These are phyloP conservation scores for Schizosaccharomyces japonicus DNA, from an alignment of 805 yeast species.

Conservation along the genomic window DNA sequence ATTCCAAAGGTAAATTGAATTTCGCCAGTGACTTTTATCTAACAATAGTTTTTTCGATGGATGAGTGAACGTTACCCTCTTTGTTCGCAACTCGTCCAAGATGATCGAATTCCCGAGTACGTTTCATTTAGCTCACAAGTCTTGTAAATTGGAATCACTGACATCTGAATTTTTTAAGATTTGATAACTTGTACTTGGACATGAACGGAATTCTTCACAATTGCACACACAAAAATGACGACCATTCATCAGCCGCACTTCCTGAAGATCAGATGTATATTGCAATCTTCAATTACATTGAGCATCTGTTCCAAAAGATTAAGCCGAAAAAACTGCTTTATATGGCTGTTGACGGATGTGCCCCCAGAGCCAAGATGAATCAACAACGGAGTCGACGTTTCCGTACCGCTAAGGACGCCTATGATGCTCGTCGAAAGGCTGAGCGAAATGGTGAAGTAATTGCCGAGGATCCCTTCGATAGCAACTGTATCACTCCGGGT, in stretches of 20 bases:
- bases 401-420: constrained; percentile 82
- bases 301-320: constrained; percentile 70
- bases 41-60: constrained; percentile 56
- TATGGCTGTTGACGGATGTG: constrained; percentile 97
- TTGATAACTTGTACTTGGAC: constrained; percentile 82
- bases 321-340: constrained; percentile 68
- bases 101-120: constrained; percentile 55
- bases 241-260: constrained; percentile 36
- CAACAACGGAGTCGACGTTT: constrained; percentile 93
- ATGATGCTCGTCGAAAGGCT: constrained; percentile 51
- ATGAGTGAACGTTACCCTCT: constrained; percentile 98
- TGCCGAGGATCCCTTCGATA: constrained; percentile 73
- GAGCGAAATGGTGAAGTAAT: constrained; percentile 44
- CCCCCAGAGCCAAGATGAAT: constrained; percentile 95
- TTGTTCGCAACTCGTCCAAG: constrained; percentile 67
- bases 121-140: constrained; percentile 7
- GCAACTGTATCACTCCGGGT: constrained; percentile 88
- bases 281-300: constrained; percentile 82
- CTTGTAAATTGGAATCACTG: constrained; percentile 1
- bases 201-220: constrained; percentile 89
- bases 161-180: constrained; percentile 16
- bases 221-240: constrained; percentile 72
- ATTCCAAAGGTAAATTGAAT: constrained; percentile 4
- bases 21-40: not conserved
- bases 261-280: constrained; percentile 81